Base-by-base conservation (phyloP, 106 monocot genomes). In the Posidonia australis region DNA sequence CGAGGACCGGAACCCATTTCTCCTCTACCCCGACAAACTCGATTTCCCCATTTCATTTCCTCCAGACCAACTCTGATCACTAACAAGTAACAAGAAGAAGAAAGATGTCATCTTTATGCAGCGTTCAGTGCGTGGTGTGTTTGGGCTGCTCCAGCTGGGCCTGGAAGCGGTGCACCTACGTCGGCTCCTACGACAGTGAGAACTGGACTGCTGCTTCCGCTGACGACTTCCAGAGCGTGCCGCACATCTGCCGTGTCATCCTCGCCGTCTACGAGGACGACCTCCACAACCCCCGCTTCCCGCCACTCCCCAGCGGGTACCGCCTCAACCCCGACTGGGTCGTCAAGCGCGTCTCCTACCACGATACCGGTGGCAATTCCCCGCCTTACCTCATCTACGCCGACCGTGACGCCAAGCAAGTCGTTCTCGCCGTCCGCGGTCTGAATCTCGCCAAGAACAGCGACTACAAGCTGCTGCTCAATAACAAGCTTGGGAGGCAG, bases 161-260 rank as follows among this genome's bases (percentile, higher is more conserved):
- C 9, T 90, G 83, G 83, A 83, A 83, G 76, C 82, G 90, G 41
- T 74, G 77, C 68, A 86, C 86, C 45, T 86, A 90, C 86, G 60
- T 83, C 65, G 90, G 90, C 54, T 63, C 78, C 53, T 81, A 83
- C 74, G 90, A 90, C 90, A 83, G 83, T 79, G 86, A 80, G 73
- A 47, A 80, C n/a, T 90, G 90, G 90, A 76, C 83, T 16, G 61
- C 73, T 22, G 83, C 83, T 54, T 18, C 60, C 56, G 26, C 74
- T 16, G 80, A 64, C 10, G 86, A 90, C 0, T 78, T 90, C 78
- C 77, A 76, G 19, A 65, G 75, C 54, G 68, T 86, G 30, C 90
- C 90, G n/a, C 86, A 82, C 61, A 22, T 74, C 51, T 86, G 83
- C 76, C 83, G 83, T 41, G 49, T 58, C 66, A 79, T 89, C 46